These are phyloP conservation scores for Datura wrightii DNA, from an alignment of 257 asterid genomes.

Conservation along the genomic window DNA sequence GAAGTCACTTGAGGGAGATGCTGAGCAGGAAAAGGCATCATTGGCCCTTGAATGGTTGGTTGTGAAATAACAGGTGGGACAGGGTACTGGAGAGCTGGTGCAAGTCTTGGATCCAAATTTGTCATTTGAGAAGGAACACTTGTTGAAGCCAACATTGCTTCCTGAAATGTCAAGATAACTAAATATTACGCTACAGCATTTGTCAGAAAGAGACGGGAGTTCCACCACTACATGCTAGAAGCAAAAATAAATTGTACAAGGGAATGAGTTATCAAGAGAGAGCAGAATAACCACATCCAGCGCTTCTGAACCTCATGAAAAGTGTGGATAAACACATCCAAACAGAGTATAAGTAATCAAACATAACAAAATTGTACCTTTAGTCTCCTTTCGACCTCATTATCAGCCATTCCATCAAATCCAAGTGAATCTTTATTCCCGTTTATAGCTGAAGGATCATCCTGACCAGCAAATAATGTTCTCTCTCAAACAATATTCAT, in stretches of 20 bases:
- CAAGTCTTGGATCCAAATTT: conserved; percentile 64
- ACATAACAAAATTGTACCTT: conserved; percentile 62
- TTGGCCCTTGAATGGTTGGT: conserved; percentile 57
- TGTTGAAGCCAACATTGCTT: conserved; percentile 72
- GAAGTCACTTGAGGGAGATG: conserved; percentile 70
- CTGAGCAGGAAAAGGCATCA: conserved; percentile 59
- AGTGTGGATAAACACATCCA: background rate
- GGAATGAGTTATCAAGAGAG: background rate
- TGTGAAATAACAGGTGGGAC: conserved; percentile 56
- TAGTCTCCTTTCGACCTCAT: conserved; percentile 88
- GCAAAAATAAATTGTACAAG: background rate
- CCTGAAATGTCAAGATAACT: conserved; percentile 54
- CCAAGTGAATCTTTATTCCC: conserved; percentile 77
- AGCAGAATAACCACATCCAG: conserved; percentile 20
- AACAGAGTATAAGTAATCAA: conserved; percentile 27
- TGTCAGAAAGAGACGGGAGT: background rate
- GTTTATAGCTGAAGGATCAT: conserved; percentile 66
- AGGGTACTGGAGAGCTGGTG: conserved; percentile 57
- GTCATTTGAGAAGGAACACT: conserved; percentile 53
- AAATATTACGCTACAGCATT: conserved; percentile 15
- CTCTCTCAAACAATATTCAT: conserved; percentile 30
- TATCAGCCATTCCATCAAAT: conserved; percentile 87
- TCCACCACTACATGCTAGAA: conserved; percentile 13
- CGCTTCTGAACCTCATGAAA: conserved; percentile 18
- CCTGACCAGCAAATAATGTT: conserved; percentile 55